A percentile compares a stretch with the other conserved stretches of the same genome.
phyloP scores from a whole-genome alignment of 257 asterid genomes.

The Solanum phureja region DNA sequence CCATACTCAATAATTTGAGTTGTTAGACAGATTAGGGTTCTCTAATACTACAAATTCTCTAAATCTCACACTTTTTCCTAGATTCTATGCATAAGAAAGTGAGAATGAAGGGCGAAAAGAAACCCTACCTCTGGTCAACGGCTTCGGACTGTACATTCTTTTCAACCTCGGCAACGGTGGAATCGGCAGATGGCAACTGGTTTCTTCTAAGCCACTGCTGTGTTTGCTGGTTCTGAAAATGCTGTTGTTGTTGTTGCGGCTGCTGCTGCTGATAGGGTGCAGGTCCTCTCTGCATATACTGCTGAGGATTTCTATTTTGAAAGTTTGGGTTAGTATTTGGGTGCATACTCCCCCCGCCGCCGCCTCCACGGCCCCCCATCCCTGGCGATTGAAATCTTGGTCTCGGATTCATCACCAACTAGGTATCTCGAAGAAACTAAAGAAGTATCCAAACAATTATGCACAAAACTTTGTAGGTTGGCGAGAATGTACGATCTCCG shows the following conservation, averaged over 20 bases:
- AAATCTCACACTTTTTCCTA: not conserved
- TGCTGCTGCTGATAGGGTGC: slow-evolving; percentile 34
- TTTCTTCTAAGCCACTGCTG: slow-evolving; percentile 73
- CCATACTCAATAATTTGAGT: not conserved
- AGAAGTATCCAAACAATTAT: slow-evolving; percentile 9
- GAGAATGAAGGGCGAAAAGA: not conserved
- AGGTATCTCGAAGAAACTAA: slow-evolving; percentile 1
- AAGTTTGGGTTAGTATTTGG: slow-evolving; percentile 50
- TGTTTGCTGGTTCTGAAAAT: not conserved
- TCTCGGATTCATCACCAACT: slow-evolving; percentile 54
- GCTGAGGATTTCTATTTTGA: slow-evolving; percentile 59
- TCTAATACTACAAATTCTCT: not conserved
- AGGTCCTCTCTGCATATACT: slow-evolving; percentile 57
- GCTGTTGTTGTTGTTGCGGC: slow-evolving; percentile 33
- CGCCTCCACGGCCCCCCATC: slow-evolving; percentile 56
- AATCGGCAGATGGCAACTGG: slow-evolving; percentile 37
- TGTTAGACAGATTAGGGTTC: not conserved
- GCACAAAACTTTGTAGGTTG: not conserved
- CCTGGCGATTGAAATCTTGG: slow-evolving; percentile 94
- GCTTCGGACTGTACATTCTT: slow-evolving; percentile 85
- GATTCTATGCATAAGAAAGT: not conserved
- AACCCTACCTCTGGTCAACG: slow-evolving; percentile 56
- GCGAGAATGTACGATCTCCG: not conserved
- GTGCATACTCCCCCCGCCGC: slow-evolving; percentile 39
- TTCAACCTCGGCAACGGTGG: slow-evolving; percentile 65